phyloP scores from a whole-genome alignment of 75 land plant species.

The Pinus tabuliformis region DNA sequence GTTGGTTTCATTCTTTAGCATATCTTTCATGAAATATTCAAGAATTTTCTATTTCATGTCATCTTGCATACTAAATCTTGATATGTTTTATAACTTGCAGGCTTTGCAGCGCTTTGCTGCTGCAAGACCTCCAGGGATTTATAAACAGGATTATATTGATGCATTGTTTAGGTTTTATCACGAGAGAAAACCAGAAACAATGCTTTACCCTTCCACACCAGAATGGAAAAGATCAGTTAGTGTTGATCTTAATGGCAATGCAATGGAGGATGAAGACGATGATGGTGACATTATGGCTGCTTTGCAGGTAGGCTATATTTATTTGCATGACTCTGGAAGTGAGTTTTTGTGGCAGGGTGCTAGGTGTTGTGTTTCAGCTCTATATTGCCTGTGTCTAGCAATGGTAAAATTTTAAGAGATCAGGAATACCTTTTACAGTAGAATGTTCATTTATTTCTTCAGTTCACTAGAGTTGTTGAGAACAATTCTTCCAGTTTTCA shows the following conservation, averaged over 20 bases:
- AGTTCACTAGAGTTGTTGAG: too few species aligned
- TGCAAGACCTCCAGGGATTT: constrained; percentile 96
- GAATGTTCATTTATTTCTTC: too few species aligned
- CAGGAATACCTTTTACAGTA: too few species aligned
- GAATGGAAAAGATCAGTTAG: constrained; percentile 92
- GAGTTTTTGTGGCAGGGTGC: neutral
- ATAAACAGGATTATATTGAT: constrained; percentile 88
- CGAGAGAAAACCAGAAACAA: constrained; percentile 68
- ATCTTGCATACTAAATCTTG: neutral
- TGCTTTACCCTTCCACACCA: constrained; percentile 76
- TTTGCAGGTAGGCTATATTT: constrained; percentile 39
- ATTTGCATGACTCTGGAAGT: neutral
- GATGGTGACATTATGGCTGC: constrained; percentile 58
- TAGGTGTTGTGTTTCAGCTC: neutral
- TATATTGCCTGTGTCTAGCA: neutral
- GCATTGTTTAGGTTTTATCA: constrained; percentile 78
- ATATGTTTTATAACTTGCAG: constrained; percentile 31
- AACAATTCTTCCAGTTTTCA: too few species aligned
- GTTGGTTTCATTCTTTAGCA: neutral
- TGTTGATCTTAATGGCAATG: constrained; percentile 93
- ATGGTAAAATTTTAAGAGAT: neutral
- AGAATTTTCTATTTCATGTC: neutral
- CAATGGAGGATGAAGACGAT: constrained; percentile 81
- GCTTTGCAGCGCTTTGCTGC: constrained; percentile 73
- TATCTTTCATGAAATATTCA: neutral